These are phyloP conservation scores for Geosmithia flava DNA, from an alignment of 2,329 filamentous ascomycete species.

Conservation along the genomic window DNA sequence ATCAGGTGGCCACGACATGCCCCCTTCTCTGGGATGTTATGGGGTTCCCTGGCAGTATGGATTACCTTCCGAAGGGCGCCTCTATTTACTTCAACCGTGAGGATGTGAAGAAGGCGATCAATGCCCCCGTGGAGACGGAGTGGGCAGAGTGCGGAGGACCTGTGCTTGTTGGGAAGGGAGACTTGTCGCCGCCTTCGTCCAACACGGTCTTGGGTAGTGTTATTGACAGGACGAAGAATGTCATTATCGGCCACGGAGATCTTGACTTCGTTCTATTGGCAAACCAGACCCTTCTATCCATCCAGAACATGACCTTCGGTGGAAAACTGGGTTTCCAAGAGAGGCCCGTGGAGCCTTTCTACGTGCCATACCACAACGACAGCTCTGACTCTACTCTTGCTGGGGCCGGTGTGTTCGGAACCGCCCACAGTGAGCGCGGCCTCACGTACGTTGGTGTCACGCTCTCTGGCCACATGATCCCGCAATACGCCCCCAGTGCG, in stretches of 20 bases:
- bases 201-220: slow-evolving; percentile 51
- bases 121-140: slow-evolving; percentile 35
- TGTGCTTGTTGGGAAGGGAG: slow-evolving; percentile 26
- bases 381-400: slow-evolving; percentile 28
- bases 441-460: slow-evolving; percentile 40
- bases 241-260: slow-evolving; percentile 61
- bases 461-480: neutral
- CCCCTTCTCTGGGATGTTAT: slow-evolving; percentile 60
- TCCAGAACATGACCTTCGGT: slow-evolving; percentile 75
- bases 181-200: slow-evolving; percentile 27
- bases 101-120: slow-evolving; percentile 57
- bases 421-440: slow-evolving; percentile 58
- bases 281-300: slow-evolving; percentile 56
- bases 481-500: neutral
- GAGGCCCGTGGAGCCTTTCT: slow-evolving; percentile 48
- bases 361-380: slow-evolving; percentile 38
- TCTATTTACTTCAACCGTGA: slow-evolving; percentile 55
- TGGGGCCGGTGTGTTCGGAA: slow-evolving; percentile 50
- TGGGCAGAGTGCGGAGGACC: slow-evolving; percentile 43
- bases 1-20: slow-evolving; percentile 61
- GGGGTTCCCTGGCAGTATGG: slow-evolving; percentile 53
- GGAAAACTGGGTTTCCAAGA: slow-evolving; percentile 56
- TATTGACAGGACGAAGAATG: slow-evolving; percentile 59
- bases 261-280: slow-evolving; percentile 56
- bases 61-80: slow-evolving; percentile 43